Evolutionary conservation across 306 rosid species (phyloP), one percentile per base, ranked within the genome.

Genomic region (Argentina anserina): DNA sequence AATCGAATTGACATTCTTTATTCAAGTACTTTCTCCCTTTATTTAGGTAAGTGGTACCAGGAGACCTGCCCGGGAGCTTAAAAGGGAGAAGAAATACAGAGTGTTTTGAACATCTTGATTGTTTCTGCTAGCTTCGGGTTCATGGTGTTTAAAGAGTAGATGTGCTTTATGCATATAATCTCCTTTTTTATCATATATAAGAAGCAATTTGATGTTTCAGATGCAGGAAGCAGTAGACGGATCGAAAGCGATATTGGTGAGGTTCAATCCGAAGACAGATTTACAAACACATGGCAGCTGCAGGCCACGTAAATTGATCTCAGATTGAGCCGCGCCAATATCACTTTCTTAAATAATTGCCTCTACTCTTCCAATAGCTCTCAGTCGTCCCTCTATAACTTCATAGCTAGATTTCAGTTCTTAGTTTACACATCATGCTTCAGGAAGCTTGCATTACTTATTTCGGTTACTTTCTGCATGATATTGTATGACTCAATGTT

Each of bases 311-410:
- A 81, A 90, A 89, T 77, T 82, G 95, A 88, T 88, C 93, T 95
- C 90, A 65, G 97, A 90, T 95, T 95, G 99, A 95, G 99, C 99
- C 99, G 97, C 99, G 99, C 99, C 99, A 95, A 95, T 95, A 95
- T 95, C 99, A 95, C 97, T 95, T 90, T 88, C 70, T 65, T 23
- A n/a, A 23, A 45, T 18, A 25, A 36, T 65, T 65, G 62, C 72
- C 28, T 36, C 31, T 36, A 33, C 41, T 3, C 64, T 11, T 45
- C 43, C 68, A 15, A 42, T 52, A 36, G 47, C 52, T 36, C 68
- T 60, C 2, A 60, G 40, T 65, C 17, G 40, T 65, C 17, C 70
- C 69, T 55, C 76, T 56, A 15, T 63, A 26, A 17, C 50, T 10
- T 78, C 68, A 42, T 26, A 29, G 39, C 58, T n/a, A 50, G 26